phyloP scores from a whole-genome alignment of 2,329 filamentous ascomycete genomes.

The Cladosporium sp. region DNA sequence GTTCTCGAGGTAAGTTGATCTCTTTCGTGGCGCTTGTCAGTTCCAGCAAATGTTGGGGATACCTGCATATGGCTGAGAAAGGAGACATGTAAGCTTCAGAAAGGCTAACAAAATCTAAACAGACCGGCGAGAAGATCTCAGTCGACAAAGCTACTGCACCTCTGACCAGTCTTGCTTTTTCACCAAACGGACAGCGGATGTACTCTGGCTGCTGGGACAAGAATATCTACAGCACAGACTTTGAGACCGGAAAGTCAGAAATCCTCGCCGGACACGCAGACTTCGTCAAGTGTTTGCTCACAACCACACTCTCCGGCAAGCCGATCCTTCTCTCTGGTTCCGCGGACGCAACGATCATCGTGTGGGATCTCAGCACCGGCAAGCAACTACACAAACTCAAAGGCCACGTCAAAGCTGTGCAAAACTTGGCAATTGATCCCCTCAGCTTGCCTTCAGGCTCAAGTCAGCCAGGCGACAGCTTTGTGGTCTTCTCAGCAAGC shows the following conservation, averaged over 20 bases:
- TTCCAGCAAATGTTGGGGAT: too few relatives aligned
- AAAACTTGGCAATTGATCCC: slow-evolving; percentile 74
- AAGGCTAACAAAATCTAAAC: slow-evolving; percentile 1
- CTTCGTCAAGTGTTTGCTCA: slow-evolving; percentile 81
- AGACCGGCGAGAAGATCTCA: slow-evolving; percentile 12
- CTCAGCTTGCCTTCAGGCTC: slow-evolving; percentile 39
- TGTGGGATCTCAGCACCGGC: slow-evolving; percentile 73
- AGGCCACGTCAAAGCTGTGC: slow-evolving; percentile 72
- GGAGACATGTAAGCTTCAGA: too few relatives aligned
- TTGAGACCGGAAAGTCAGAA: slow-evolving; percentile 27
- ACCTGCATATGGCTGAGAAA: not conserved
- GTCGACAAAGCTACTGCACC: slow-evolving; percentile 72
- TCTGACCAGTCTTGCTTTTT: slow-evolving; percentile 70
- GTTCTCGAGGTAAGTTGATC: slow-evolving; percentile 66
- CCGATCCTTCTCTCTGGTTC: slow-evolving; percentile 49
- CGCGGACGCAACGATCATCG: slow-evolving; percentile 51
- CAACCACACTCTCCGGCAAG: slow-evolving; percentile 56
- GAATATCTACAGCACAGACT: slow-evolving; percentile 78
- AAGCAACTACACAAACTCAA: slow-evolving; percentile 70
- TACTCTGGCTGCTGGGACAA: slow-evolving; percentile 97
- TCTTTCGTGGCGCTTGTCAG: not conserved
- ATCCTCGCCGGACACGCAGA: slow-evolving; percentile 65
- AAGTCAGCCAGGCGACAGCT: slow-evolving; percentile 35
- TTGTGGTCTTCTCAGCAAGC: slow-evolving; percentile 70
- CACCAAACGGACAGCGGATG: slow-evolving; percentile 49